Conservation (phyloP, 2,329 filamentous ascomycete genomes). For the Nemania sp. region DNA sequence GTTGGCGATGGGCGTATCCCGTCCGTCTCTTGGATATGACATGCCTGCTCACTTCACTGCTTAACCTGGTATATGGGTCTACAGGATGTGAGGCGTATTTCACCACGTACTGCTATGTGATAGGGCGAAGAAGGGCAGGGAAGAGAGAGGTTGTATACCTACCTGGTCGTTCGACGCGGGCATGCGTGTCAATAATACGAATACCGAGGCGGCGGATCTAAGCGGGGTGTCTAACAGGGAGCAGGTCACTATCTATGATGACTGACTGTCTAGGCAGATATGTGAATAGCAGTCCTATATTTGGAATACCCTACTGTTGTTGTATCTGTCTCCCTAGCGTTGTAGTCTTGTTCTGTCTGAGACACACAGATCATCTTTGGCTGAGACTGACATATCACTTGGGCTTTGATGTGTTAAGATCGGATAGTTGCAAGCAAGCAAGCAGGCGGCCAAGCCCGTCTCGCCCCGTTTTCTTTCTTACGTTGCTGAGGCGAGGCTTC, state of each 20-base stretch:
- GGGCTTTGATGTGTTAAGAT: slow-evolving; percentile 9
- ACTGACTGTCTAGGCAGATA: too few species aligned
- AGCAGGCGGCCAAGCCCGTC: too few species aligned
- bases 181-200: too few species aligned
- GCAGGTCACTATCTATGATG: too few species aligned
- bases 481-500: background rate
- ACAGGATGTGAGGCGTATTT: background rate
- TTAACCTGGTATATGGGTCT: background rate
- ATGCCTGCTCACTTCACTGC: background rate
- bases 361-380: background rate
- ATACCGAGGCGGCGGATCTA: slow-evolving; percentile 6
- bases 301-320: too few species aligned
- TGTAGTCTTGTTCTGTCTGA: background rate
- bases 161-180: too few species aligned
- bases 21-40: background rate
- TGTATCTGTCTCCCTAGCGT: too few species aligned
- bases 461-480: background rate
- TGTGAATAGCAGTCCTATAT: too few species aligned
- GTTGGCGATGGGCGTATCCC: background rate
- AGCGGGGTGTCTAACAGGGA: background rate
- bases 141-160: background rate
- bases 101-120: slow-evolving; percentile 1
- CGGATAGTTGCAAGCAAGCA: background rate
- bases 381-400: slow-evolving; percentile 2
- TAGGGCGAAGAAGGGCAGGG: background rate